Evolutionary conservation across 2,329 filamentous ascomycete genomes (phyloP).

Genomic region (Trichoderma endophyticum): DNA sequence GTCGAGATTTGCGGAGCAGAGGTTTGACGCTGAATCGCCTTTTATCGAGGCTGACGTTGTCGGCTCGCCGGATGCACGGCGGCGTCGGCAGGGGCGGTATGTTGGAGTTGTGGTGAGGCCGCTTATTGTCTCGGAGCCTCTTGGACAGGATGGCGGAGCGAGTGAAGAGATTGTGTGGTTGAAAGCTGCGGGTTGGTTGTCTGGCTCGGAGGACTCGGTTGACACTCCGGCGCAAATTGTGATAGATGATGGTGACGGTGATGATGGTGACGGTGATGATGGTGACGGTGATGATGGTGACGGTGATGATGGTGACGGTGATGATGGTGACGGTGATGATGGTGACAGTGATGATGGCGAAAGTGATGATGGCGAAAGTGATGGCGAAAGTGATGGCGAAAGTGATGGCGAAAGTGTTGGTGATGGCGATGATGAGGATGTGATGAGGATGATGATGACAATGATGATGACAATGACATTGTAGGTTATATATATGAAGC

Average conservation of each 20-base stretch:
- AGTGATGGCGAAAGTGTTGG: too few species aligned
- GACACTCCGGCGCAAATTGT: not conserved
- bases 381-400: too few species aligned
- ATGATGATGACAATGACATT: not conserved
- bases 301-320: accelerated
- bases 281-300: too few species aligned
- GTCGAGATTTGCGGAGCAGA: not conserved
- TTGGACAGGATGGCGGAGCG: not conserved
- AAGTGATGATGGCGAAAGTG: too few species aligned
- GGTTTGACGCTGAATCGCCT: not conserved
- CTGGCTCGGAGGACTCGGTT: not conserved
- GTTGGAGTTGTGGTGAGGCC: not conserved
- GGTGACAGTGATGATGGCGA: not conserved
- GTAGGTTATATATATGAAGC: not conserved
- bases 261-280: not conserved
- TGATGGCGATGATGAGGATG: too few species aligned
- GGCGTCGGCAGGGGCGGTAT: not conserved
- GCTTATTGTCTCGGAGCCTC: not conserved
- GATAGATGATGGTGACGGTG: not conserved
- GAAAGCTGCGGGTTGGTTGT: not conserved
- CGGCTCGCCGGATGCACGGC: not conserved
- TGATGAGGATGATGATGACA: too few species aligned
- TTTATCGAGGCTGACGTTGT: not conserved
- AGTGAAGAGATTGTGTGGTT: not conserved
- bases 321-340: not conserved